These are phyloP conservation scores for Cardamine resedifolia DNA, from an alignment of 345 rosid species.

Conservation along the genomic window DNA sequence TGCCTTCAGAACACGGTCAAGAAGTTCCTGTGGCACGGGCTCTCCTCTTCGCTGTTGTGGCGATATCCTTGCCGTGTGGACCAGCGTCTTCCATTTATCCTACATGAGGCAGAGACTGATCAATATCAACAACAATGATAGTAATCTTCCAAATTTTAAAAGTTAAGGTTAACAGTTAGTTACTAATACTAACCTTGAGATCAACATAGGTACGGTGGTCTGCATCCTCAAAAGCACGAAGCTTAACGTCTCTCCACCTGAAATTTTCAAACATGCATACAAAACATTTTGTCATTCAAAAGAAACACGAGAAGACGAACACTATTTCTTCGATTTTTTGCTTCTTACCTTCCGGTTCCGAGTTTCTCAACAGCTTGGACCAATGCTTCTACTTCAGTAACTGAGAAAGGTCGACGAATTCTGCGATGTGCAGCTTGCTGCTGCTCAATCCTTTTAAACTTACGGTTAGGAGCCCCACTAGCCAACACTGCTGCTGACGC, in stretches of 20 bases:
- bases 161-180: not conserved
- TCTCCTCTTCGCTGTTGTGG: conserved; percentile 96
- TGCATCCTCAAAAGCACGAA: conserved; percentile 78
- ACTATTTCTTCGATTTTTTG: not conserved
- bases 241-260: conserved; percentile 96
- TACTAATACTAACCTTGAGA: conserved; percentile 57
- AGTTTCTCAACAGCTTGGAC: conserved; percentile 95
- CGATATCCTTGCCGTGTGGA: conserved; percentile 91
- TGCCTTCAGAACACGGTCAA: conserved; percentile 75
- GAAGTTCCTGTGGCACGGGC: conserved; percentile 87
- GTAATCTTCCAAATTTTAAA: not conserved
- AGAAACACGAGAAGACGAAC: not conserved
- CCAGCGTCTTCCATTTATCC: conserved; percentile 98
- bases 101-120: conserved; percentile 40
- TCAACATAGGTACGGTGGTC: conserved; percentile 97
- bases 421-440: conserved; percentile 68
- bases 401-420: conserved; percentile 98
- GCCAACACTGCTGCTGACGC: conserved; percentile 52
- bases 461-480: conserved; percentile 48
- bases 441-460: conserved; percentile 63
- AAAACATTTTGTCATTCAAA: not conserved
- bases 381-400: conserved; percentile 91
- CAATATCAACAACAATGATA: not conserved
- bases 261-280: not conserved
- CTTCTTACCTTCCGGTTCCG: conserved; percentile 87